These are phyloP conservation scores for Claviceps arundinis DNA, from an alignment of 2,329 filamentous ascomycete species.

Conservation along the genomic window DNA sequence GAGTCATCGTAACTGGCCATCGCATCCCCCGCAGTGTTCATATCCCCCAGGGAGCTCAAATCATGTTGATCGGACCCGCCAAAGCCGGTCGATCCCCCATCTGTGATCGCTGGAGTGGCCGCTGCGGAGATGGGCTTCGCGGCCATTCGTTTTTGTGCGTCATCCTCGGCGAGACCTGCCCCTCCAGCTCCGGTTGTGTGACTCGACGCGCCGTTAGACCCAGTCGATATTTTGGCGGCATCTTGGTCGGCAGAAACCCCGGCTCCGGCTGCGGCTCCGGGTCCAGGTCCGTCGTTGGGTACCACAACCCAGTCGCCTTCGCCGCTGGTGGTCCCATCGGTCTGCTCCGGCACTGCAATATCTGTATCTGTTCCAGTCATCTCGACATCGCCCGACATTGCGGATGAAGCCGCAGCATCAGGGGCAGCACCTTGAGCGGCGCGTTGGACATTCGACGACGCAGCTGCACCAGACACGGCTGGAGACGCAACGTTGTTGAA, in stretches of 20 bases:
- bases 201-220: neutral
- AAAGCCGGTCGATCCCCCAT: slow-evolving; percentile 29
- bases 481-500: slow-evolving; percentile 32
- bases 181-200: neutral
- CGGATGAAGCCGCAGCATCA: slow-evolving; percentile 1
- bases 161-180: neutral
- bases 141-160: slow-evolving; percentile 10
- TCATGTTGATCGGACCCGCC: slow-evolving; percentile 44
- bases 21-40: slow-evolving; percentile 61
- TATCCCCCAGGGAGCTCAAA: slow-evolving; percentile 49
- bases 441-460: slow-evolving; percentile 5
- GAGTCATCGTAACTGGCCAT: slow-evolving; percentile 48
- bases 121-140: slow-evolving; percentile 27
- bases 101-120: slow-evolving; percentile 30
- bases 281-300: slow-evolving; percentile 38
- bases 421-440: neutral
- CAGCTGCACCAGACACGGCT: slow-evolving; percentile 11
- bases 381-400: slow-evolving; percentile 20
- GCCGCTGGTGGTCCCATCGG: slow-evolving; percentile 35
- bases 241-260: slow-evolving; percentile 25
- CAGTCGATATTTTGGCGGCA: slow-evolving; percentile 4
- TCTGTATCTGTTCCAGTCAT: slow-evolving; percentile 43
- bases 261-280: too few relatives aligned
- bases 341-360: slow-evolving; percentile 18
- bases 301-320: slow-evolving; percentile 72